Percentiles rank a stretch among this genome's conserved stretches.
phyloP scores from a whole-genome alignment of 2,329 filamentous ascomycete genomes.

The Aspergillus fijiensis region DNA sequence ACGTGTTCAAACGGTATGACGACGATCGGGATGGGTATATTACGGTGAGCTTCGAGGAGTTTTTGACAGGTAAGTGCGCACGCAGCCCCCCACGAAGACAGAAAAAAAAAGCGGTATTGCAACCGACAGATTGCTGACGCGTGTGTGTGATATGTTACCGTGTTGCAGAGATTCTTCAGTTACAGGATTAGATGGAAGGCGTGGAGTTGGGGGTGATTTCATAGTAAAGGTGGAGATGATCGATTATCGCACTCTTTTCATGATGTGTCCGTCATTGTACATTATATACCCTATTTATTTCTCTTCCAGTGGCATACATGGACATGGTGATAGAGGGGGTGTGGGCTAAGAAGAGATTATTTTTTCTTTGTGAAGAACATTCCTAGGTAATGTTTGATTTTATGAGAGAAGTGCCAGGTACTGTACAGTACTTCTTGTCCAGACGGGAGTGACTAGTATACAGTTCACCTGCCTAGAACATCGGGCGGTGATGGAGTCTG shows the following conservation, averaged over 20 bases:
- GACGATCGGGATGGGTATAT: conserved; percentile 94
- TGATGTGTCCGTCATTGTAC: not conserved
- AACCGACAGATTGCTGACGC: not conserved
- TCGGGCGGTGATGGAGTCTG: too few species aligned
- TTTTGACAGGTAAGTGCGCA: conserved; percentile 59
- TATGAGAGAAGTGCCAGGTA: too few species aligned
- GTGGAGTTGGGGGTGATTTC: not conserved
- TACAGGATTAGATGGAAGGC: not conserved
- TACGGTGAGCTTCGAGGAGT: conserved; percentile 78
- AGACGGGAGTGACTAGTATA: too few species aligned
- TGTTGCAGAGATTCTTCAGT: not conserved
- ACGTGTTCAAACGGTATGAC: conserved; percentile 98
- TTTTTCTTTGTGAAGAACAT: too few species aligned
- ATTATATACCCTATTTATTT: not conserved
- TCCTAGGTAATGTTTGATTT: too few species aligned
- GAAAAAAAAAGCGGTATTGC: too few species aligned
- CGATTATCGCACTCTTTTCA: not conserved
- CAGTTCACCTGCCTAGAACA: too few species aligned
- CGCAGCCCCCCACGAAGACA: not conserved
- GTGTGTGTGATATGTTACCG: not conserved
- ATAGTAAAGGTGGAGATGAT: not conserved
- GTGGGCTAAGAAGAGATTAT: too few species aligned
- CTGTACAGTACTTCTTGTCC: too few species aligned
- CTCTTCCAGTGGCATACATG: not conserved
- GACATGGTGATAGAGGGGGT: not conserved